Evolutionary conservation across 2,329 filamentous ascomycete genomes (phyloP).

Genomic region (Zymoseptoria crescenta): DNA sequence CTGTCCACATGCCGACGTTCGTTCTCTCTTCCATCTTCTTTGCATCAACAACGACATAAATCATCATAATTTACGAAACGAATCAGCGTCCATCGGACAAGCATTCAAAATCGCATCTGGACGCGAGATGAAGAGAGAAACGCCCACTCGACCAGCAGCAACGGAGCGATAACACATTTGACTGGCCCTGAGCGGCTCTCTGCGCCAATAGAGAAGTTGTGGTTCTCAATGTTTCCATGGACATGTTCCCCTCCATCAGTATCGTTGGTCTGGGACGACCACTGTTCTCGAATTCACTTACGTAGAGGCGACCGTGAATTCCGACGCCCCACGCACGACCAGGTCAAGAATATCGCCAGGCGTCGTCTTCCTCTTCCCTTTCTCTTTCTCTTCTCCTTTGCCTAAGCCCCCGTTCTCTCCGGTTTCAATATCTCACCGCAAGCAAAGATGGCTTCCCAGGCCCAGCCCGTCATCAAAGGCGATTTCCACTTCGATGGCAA

Average conservation of each 20-base stretch:
- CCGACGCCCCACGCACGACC: not conserved
- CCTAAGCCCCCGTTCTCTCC: not conserved
- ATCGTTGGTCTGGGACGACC: not conserved
- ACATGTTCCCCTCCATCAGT: not conserved
- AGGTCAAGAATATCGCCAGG: not conserved
- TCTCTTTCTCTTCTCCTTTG: not conserved
- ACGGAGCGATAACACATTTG: not conserved
- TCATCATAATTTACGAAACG: too few relatives aligned
- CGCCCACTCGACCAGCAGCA: not conserved
- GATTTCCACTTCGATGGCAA: conserved; percentile 26
- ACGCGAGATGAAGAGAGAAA: too few relatives aligned
- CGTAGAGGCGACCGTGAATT: not conserved
- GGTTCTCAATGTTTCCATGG: not conserved
- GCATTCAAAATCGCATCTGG: too few relatives aligned
- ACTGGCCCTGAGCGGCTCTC: not conserved
- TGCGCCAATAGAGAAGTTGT: not conserved
- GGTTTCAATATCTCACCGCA: not conserved
- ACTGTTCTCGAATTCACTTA: not conserved
- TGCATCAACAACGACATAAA: not conserved
- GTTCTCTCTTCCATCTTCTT: not conserved
- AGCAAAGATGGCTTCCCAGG: not conserved
- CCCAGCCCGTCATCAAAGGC: conserved; percentile 18
- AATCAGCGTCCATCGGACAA: too few relatives aligned
- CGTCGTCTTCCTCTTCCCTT: not conserved
- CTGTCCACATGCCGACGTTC: not conserved